Base-by-base conservation (phyloP, 2,329 filamentous ascomycete genomes). In the Raffaelea deltoideospora region DNA sequence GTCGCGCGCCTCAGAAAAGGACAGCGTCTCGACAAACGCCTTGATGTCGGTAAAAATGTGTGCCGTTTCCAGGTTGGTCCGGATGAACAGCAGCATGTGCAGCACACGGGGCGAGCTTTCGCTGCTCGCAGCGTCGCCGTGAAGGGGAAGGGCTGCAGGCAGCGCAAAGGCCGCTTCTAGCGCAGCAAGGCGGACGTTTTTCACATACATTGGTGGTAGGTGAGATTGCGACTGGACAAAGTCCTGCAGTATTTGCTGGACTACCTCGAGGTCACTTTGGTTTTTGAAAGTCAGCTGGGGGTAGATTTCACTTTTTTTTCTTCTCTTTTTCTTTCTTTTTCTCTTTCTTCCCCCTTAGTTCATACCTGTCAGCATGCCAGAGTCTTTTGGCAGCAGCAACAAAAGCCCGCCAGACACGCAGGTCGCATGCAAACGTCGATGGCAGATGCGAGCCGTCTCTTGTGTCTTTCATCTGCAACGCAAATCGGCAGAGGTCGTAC, bases 1-100 rank as follows among this genome's bases (percentile, higher is more conserved):
- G 19, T 55, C 48, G 30, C 54, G 55, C 8, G 61, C 45, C 7
- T 67, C 64, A 1, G 52, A 45, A 3, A 57, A 50, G 1, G 49
- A 53, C 1, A 74, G 54, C 17, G 52, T 48, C 29, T 63, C 57
- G 3, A 64, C 50, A 37, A 64, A 67, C 1, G 43, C 42, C 41
- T 61, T 67, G 29, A 69, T 45, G 34, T 69, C 66, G 24, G 61
- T 58, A 37, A 71, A 69, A 0, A 51, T 47, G 1, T 55, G 47
- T 2, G 51, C 41, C 30, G 47, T 48, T 34, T 51, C 49, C 15
- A 50, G 43, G 39, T 56, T 48, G 22, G 55, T 47, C n/a, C 54
- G 48, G 11, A 57, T 40, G n/a, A 52, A 56, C 3, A 51, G 28
- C 4, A 50, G 47, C 4, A 58, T 42, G 29, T 56, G 54, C n/a